Evolutionary conservation across 2,329 filamentous ascomycete genomes (phyloP).

Genomic region (Macrophomina tecta): DNA sequence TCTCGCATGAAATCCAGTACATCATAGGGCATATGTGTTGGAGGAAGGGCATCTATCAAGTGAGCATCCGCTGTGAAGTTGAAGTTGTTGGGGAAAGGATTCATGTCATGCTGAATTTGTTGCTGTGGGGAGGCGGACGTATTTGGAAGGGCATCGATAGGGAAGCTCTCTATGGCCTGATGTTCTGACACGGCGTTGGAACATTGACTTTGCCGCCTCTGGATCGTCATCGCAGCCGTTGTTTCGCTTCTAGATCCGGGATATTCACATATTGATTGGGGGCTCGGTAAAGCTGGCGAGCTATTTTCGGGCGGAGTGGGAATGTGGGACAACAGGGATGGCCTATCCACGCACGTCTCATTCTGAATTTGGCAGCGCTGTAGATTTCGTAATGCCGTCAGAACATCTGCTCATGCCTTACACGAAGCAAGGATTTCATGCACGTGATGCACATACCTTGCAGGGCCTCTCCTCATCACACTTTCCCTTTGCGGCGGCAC

Average conservation of each 20-base stretch:
- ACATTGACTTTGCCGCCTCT: background rate
- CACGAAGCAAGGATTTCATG: no score
- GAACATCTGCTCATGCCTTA: no score
- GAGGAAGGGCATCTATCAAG: constrained; percentile 28
- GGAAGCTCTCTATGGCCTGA: background rate
- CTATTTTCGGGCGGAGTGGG: constrained; percentile 34
- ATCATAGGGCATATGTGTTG: constrained; percentile 30
- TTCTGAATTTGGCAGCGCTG: constrained; percentile 29
- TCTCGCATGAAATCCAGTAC: constrained; percentile 26
- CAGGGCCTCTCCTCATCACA: constrained; percentile 40
- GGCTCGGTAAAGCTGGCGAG: constrained; percentile 30
- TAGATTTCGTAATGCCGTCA: background rate
- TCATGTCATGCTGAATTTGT: background rate
- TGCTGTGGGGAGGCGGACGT: background rate
- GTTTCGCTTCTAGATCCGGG: background rate
- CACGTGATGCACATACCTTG: constrained; percentile 30
- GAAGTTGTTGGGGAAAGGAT: background rate
- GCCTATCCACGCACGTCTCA: constrained; percentile 26
- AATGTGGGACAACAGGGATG: constrained; percentile 30
- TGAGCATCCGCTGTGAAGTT: background rate
- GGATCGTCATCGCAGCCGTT: background rate
- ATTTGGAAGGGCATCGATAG: no score
- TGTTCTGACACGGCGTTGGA: background rate
- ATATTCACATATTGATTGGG: constrained; percentile 4
- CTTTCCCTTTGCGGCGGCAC: constrained; percentile 41